phyloP scores from a whole-genome alignment of 2,329 filamentous ascomycete species.

The Tolypocladium album region DNA sequence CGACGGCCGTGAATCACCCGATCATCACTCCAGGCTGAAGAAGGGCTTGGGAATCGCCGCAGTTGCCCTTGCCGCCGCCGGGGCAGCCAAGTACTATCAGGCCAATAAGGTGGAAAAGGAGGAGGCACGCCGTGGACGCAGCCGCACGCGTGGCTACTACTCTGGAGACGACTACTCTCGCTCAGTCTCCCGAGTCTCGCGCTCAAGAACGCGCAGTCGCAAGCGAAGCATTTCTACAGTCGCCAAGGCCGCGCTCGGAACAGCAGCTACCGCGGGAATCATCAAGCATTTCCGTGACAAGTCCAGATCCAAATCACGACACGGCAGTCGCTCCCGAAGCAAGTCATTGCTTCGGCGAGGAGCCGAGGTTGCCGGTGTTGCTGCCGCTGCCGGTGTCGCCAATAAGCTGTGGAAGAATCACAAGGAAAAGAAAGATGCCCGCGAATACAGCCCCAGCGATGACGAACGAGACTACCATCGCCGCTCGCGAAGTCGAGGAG shows the following conservation, averaged over 20 bases:
- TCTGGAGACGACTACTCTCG: constrained; percentile 30
- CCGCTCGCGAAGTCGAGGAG: constrained; percentile 22
- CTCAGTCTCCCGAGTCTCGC: constrained; percentile 26
- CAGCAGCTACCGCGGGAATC: constrained; percentile 45
- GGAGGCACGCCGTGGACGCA: constrained; percentile 45
- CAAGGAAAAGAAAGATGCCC: constrained; percentile 47
- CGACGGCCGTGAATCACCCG: constrained; percentile 25
- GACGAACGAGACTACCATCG: constrained; percentile 25
- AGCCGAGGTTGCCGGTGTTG: constrained; percentile 50
- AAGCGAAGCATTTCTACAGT: constrained; percentile 35
- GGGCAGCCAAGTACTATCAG: constrained; percentile 54
- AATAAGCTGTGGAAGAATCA: constrained; percentile 51
- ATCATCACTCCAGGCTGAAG: constrained; percentile 40
- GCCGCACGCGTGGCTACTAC: constrained; percentile 32
- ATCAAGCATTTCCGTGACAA: constrained; percentile 46
- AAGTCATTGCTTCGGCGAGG: constrained; percentile 39
- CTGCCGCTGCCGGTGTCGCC: constrained; percentile 48
- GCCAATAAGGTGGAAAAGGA: constrained; percentile 50
- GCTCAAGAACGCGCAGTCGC: constrained; percentile 26
- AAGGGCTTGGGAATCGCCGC: constrained; percentile 53
- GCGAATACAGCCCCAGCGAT: constrained; percentile 17
- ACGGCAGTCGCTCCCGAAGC: constrained; percentile 26
- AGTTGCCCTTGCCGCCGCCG: constrained; percentile 51
- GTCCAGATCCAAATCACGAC: constrained; percentile 27
- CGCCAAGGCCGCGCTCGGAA: constrained; percentile 48